Percentiles rank a stretch among this genome's conserved stretches.
These are phyloP conservation scores for Austroboletus eburneus DNA, from an alignment of 768 basidiomycete species.

Conservation along the genomic window DNA sequence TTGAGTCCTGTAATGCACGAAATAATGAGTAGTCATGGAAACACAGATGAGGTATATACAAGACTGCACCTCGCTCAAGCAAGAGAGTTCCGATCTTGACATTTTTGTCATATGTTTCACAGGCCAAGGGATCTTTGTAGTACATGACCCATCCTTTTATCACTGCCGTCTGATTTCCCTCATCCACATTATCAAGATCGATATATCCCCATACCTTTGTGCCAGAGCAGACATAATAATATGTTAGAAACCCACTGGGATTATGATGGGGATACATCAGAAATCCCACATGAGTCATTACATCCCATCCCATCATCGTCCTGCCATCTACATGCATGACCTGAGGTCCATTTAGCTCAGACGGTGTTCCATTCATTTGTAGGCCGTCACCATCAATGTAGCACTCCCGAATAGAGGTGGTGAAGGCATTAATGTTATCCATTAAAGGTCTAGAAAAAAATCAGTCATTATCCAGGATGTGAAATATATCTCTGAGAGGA, in stretches of 20 bases:
- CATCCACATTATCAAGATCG: not conserved
- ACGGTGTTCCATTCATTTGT: too few relatives aligned
- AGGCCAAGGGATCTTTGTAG: not conserved
- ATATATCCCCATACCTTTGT: not conserved
- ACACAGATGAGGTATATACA: not conserved
- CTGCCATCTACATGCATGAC: not conserved
- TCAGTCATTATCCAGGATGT: too few relatives aligned
- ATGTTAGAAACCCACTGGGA: not conserved
- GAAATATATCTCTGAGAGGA: too few relatives aligned
- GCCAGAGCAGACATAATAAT: not conserved
- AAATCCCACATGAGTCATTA: slow-evolving; percentile 1
- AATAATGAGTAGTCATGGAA: not conserved
- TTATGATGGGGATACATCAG: slow-evolving; percentile 3
- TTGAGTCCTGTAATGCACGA: not conserved
- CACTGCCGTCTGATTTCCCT: not conserved
- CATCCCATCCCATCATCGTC: not conserved
- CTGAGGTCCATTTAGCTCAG: too few relatives aligned
- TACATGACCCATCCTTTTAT: not conserved
- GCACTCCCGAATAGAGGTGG: too few relatives aligned
- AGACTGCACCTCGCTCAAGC: not conserved
- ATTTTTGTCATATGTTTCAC: not conserved
- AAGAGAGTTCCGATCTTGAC: not conserved
- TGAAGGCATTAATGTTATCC: too few relatives aligned
- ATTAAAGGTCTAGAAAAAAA: too few relatives aligned
- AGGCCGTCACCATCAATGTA: too few relatives aligned